phyloP scores from a whole-genome alignment of 306 rosid species.

The Sicyos baderoa region DNA sequence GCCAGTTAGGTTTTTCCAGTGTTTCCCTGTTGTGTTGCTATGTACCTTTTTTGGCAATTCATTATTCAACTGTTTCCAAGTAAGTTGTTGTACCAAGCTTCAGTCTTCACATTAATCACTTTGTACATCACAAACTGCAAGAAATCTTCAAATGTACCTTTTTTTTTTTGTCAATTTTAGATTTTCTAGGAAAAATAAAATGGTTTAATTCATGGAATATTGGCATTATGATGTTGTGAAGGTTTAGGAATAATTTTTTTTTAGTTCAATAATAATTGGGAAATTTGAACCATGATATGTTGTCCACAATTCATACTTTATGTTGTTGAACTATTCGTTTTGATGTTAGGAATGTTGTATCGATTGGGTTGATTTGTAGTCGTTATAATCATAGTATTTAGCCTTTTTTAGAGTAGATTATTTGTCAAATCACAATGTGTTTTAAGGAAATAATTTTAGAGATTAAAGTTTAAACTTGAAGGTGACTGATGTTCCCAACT shows the following conservation, averaged over 20 bases:
- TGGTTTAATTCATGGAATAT: background rate
- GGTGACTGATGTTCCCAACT: background rate
- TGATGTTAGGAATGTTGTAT: background rate
- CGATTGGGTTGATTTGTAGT: background rate
- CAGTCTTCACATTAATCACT: slow-evolving; percentile 5
- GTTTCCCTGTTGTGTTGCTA: background rate
- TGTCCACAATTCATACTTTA: too few species aligned
- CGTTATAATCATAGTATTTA: background rate
- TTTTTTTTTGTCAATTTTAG: background rate
- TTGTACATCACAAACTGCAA: background rate
- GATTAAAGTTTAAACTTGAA: background rate
- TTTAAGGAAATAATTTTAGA: background rate
- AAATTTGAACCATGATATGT: too few species aligned
- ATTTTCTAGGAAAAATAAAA: background rate
- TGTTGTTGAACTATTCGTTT: background rate
- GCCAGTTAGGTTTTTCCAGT: background rate
- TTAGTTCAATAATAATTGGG: background rate
- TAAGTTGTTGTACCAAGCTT: background rate
- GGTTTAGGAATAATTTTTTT: background rate
- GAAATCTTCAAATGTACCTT: background rate
- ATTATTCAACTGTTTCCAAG: slow-evolving; percentile 11
- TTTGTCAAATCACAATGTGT: background rate
- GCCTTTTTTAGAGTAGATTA: background rate
- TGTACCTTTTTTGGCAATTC: background rate
- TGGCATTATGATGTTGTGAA: background rate